Evolutionary conservation across 2,329 filamentous ascomycete species (phyloP), one percentile per base, ranked within the genome.

Genomic region (Fusarium sarcochroum): DNA sequence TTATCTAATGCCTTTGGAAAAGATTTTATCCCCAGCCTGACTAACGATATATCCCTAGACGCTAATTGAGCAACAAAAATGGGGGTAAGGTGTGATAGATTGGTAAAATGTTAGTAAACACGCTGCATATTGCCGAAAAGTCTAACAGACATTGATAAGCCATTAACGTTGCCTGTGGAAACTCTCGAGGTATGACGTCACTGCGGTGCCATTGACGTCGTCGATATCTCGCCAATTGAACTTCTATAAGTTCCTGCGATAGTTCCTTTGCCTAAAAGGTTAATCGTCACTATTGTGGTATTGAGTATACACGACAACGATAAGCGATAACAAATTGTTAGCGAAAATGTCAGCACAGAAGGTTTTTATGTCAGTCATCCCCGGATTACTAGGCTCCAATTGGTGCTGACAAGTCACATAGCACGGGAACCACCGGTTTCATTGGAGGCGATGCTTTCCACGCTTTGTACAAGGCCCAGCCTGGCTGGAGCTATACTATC

Each of bases 401-500:
- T 21, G 7, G 30, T 6, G 27, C 52, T 64, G 25, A 64, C 23
- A 17, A 4, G 2, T 1, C 3, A 4, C 8, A 6, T 11, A 64
- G 61, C 2, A 64, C 61, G 10, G 61, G 61, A 1, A 65, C 41
- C n/a, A 64, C 61, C 8, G 61, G 61, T 7, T 64, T 21, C 9
- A 64, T 64, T 7, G 61, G 61, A 21, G 61, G 61, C 1, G 61
- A 64, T 35, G 61, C 59, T 4, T 65, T 64, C 9, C 64, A 65
- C 4, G 46, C 59, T 0, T 2, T 64, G 11, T 18, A 57, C 5
- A 59, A 65, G 15, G 52, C 59, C 2, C 40, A 84, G 53, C 83
- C 83, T 2, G 79, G 82, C 11, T 81, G 80, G 60, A 74, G 79
- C 3, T 80, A 81, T 54, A 65, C 61, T 2, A 78, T 80, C 17